A percentile compares a stretch with the other conserved stretches of the same genome.
Conservation (phyloP, 2,329 filamentous ascomycete genomes). For the Ophiocordyceps camponoti-leonardi region DNA sequence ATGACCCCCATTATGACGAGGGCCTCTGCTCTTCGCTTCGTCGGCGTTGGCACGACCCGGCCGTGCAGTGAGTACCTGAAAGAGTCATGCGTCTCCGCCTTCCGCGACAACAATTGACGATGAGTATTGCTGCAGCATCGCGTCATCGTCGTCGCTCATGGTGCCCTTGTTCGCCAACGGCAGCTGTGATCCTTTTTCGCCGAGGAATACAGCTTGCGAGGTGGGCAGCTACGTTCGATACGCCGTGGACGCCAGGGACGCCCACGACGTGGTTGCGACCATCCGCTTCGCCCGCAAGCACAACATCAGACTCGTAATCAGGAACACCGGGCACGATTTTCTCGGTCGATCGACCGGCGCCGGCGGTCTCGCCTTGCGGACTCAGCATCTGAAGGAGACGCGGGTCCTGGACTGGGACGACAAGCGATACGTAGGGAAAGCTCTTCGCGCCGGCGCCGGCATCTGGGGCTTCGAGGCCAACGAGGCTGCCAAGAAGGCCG, state of each 20-base stretch:
- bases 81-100: background rate
- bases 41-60: conserved; percentile 23
- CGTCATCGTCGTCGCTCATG: conserved; percentile 10
- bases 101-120: background rate
- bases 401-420: conserved; percentile 23
- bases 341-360: conserved; percentile 41
- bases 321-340: conserved; percentile 35
- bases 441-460: conserved; percentile 37
- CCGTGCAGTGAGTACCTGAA: conserved; percentile 21
- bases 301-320: conserved; percentile 33
- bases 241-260: conserved; percentile 9
- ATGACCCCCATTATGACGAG: conserved; percentile 27
- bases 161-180: conserved; percentile 13
- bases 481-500: conserved; percentile 24
- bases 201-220: conserved; percentile 19
- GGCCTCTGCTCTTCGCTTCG: conserved; percentile 23
- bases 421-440: conserved; percentile 27
- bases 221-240: conserved; percentile 22
- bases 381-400: conserved; percentile 22
- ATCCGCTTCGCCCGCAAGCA: conserved; percentile 13
- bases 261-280: conserved; percentile 3
- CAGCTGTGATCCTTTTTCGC: conserved; percentile 14
- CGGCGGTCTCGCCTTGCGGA: conserved; percentile 22
- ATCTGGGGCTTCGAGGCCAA: conserved; percentile 32
- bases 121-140: background rate